A percentile compares a stretch with the other conserved stretches of the same genome.
phyloP scores from a whole-genome alignment of 768 basidiomycete genomes.

The Coprinopsis cinerea region DNA sequence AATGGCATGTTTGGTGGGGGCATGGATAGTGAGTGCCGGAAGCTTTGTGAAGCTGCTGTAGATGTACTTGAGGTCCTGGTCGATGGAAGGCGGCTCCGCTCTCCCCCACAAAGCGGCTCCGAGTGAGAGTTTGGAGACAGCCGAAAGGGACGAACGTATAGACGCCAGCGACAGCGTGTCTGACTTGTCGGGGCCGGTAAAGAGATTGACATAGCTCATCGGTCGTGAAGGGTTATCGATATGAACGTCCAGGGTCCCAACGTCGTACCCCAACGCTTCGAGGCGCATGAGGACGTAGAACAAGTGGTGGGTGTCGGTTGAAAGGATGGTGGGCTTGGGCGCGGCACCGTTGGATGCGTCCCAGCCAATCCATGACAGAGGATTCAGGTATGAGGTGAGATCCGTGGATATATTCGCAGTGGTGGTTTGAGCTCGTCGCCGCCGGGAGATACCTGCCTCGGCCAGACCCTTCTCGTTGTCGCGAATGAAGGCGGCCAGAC shows the following conservation, averaged over 20 bases:
- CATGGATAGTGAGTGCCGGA: constrained; percentile 65
- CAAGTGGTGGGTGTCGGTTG: constrained; percentile 75
- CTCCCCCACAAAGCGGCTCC: constrained; percentile 70
- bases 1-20: constrained; percentile 61
- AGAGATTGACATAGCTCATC: constrained; percentile 65
- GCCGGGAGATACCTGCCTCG: constrained; percentile 45
- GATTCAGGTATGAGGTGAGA: constrained; percentile 46
- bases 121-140: constrained; percentile 69
- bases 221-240: constrained; percentile 71
- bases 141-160: constrained; percentile 70
- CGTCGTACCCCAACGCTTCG: constrained; percentile 70
- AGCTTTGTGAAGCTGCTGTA: constrained; percentile 90
- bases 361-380: constrained; percentile 53
- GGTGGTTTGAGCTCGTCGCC: constrained; percentile 36
- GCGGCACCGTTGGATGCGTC: constrained; percentile 24
- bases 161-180: constrained; percentile 73
- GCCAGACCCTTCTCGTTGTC: constrained; percentile 70
- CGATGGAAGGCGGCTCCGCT: constrained; percentile 50
- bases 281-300: constrained; percentile 86
- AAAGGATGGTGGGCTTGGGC: constrained; percentile 56
- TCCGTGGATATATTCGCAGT: constrained; percentile 24
- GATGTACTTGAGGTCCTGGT: constrained; percentile 76
- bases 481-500: constrained; percentile 65
- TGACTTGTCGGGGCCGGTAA: constrained; percentile 51
- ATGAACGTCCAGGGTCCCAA: constrained; percentile 76